Base-by-base conservation (phyloP, 352 stramenopile species). In the Phytophthora boehmeriae region DNA sequence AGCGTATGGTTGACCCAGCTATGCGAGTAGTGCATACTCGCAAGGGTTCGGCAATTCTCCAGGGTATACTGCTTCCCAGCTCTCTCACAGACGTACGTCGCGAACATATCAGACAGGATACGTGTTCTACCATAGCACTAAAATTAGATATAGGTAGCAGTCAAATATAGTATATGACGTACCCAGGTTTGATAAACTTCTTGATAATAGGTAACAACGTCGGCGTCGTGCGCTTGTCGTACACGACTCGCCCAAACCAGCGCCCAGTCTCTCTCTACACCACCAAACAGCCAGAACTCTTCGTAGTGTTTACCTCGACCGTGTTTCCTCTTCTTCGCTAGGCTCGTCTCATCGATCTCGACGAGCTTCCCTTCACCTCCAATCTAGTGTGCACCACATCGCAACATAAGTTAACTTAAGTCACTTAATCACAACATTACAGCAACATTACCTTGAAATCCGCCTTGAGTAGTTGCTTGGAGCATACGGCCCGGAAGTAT, bases 251-350 rank as follows among this genome's bases (percentile, higher is more conserved):
- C 8, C 17, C 61, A 41, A 76, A 72, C 67, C 61, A 72, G n/a
- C 54, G 54, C 1, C 38, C 36, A 1, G 51, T 71, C 13, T 39
- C 62, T 2, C 62, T 30, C 8, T 76, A 52, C 6, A 69, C 39
- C 62, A 56, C 44, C 54, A 34, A 76, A 72, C 2, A 69, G 11
- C 67, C 57, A 76, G 14, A 63, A 58, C 6, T 71, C 60, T 23
- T 39, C 11, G 30, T 62, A 47, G 5, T 11, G 13, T 6, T 19
- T 27, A 1, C 56, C 54, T 5, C 53, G 32, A 16, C 35, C 34
- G 35, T 75, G 71, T 46, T 71, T 67, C 14, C 28, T 52, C 38
- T 71, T 68, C 30, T 71, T 75, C 11, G 34, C 20, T 3, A 75
- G 28, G 5, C 27, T 62, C 5, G 55, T 71, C 25, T 75, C 61